phyloP scores from a whole-genome alignment of 2,329 filamentous ascomycete species.

The Zelopaecilomyces penicillatus region DNA sequence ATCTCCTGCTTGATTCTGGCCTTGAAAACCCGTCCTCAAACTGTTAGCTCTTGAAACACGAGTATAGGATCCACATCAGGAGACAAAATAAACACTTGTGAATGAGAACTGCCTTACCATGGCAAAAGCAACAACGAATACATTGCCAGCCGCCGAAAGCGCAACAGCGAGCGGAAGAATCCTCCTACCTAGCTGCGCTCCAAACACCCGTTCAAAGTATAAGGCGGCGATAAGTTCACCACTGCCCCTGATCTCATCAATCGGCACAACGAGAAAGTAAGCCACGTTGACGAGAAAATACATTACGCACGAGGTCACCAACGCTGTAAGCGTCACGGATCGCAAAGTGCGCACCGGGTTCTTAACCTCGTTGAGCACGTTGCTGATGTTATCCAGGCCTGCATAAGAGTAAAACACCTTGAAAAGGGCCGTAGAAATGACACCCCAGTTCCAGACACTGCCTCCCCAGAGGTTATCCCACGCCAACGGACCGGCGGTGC shows the following conservation, averaged over 20 bases:
- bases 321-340: slow-evolving; percentile 50
- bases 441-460: slow-evolving; percentile 61
- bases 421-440: slow-evolving; percentile 58
- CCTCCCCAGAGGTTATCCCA: slow-evolving; percentile 54
- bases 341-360: slow-evolving; percentile 58
- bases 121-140: slow-evolving; percentile 64
- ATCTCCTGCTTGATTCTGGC: slow-evolving; percentile 65
- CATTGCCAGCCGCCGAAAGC: slow-evolving; percentile 60
- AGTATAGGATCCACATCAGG: too few relatives aligned
- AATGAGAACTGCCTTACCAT: slow-evolving; percentile 37
- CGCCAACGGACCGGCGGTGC: slow-evolving; percentile 12
- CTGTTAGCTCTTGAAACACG: too few relatives aligned
- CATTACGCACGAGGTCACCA: slow-evolving; percentile 52
- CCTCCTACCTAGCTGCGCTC: slow-evolving; percentile 44
- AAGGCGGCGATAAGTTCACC: slow-evolving; percentile 60
- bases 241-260: slow-evolving; percentile 57
- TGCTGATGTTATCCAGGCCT: slow-evolving; percentile 58
- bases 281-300: slow-evolving; percentile 60
- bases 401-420: slow-evolving; percentile 64
- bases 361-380: slow-evolving; percentile 63
- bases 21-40: slow-evolving; percentile 24
- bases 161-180: slow-evolving; percentile 58
- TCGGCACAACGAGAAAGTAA: slow-evolving; percentile 55
- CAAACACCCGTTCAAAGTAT: slow-evolving; percentile 59
- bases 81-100: too few relatives aligned